Conservation (phyloP, 139 green algal genomes). For the Coccomyxa sp. region DNA sequence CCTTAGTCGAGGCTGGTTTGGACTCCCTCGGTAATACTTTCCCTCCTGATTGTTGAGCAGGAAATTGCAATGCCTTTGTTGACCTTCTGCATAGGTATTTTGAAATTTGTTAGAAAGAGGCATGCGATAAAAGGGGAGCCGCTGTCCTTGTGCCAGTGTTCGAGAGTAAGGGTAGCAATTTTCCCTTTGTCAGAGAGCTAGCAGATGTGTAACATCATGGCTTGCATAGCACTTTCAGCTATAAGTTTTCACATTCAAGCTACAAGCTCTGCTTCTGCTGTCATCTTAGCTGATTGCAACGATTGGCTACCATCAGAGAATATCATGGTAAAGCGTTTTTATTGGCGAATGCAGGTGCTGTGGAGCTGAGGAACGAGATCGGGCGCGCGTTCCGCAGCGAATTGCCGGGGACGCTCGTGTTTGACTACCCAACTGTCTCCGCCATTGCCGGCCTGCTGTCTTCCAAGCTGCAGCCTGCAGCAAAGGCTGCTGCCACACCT, state of each 20-base stretch:
- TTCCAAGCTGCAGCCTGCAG: background rate
- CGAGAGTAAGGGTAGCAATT: no score
- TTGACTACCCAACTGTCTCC: constrained; percentile 58
- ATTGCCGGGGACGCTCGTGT: constrained; percentile 59
- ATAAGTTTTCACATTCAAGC: no score
- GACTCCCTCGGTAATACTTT: constrained; percentile 47
- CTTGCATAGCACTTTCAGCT: no score
- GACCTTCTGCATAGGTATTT: background rate
- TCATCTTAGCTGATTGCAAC: no score
- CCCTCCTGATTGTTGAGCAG: no score
- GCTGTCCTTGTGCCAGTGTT: no score
- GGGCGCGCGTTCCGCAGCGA: constrained; percentile 48
- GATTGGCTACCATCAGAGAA: no score
- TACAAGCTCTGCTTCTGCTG: no score
- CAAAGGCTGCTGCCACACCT: background rate
- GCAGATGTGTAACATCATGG: no score
- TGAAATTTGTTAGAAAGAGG: background rate
- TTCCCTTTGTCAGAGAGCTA: no score
- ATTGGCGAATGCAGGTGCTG: constrained; percentile 61
- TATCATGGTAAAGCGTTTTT: no score
- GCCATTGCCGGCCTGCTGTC: background rate
- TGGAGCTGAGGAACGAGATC: constrained; percentile 80
- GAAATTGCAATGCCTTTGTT: background rate
- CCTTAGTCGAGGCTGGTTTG: constrained; percentile 35
- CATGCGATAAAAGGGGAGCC: background rate